Conservation (phyloP, 2,329 filamentous ascomycete species). For the Colletotrichum tropicicola region DNA sequence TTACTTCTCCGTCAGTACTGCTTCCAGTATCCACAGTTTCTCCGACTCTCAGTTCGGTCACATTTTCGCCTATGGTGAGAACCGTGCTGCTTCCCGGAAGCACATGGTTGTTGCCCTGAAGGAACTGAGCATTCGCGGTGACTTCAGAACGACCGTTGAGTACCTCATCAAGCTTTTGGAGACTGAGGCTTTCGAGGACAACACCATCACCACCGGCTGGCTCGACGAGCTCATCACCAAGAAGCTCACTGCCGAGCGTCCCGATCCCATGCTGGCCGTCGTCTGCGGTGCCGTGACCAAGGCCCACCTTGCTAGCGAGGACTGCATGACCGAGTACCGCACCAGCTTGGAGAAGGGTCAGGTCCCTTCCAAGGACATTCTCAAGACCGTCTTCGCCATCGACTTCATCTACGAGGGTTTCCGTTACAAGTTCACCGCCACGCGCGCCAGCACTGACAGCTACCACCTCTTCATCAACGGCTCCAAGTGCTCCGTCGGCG, state of each 20-base stretch:
- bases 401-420: constrained; percentile 98
- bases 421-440: constrained; percentile 98
- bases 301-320: constrained; percentile 93
- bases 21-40: constrained; percentile 98
- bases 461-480: constrained; percentile 99
- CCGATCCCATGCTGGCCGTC: constrained; percentile 92
- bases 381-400: constrained; percentile 97
- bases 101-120: constrained; percentile 99
- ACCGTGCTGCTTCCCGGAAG: constrained; percentile 92
- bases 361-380: constrained; percentile 93
- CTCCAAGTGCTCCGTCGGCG: constrained; percentile 92
- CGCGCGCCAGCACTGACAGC: constrained; percentile 88
- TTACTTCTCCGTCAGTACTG: constrained; percentile 98
- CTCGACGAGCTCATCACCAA: constrained; percentile 98
- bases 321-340: constrained; percentile 86
- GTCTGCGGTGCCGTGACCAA: constrained; percentile 95
- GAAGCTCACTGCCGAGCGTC: constrained; percentile 94
- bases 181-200: constrained; percentile 97
- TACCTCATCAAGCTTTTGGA: constrained; percentile 99
- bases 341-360: constrained; percentile 95
- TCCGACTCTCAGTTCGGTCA: constrained; percentile 99
- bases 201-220: constrained; percentile 99
- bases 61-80: constrained; percentile 99
- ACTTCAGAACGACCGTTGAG: constrained; percentile 98
- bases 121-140: constrained; percentile 98